Evolutionary conservation across 345 rosid genomes (phyloP).

Genomic region (Acer negundo): DNA sequence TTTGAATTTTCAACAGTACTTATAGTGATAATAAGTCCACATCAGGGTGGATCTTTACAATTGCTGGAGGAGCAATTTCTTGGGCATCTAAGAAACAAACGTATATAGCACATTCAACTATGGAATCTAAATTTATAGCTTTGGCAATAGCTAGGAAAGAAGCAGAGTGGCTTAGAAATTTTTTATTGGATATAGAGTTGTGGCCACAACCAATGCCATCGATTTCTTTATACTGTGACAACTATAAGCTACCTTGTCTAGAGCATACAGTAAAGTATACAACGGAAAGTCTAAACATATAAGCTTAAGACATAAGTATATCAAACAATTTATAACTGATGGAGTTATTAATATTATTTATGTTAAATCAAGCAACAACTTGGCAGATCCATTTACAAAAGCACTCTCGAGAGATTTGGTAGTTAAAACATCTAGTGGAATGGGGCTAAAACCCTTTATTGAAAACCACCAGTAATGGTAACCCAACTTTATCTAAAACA

Average conservation of each 20-base stretch:
- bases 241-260: background rate
- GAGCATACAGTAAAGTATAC: too few species aligned
- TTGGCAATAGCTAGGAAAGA: background rate
- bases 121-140: background rate
- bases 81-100: background rate
- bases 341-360: background rate
- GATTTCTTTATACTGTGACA: background rate
- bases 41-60: background rate
- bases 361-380: too few species aligned
- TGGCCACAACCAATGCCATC: background rate
- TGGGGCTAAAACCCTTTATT: background rate
- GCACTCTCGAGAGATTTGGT: background rate
- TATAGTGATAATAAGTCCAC: too few species aligned
- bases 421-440: background rate
- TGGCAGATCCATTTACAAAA: too few species aligned
- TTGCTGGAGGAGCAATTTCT: background rate
- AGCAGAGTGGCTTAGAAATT: background rate
- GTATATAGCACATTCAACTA: background rate
- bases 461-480: too few species aligned
- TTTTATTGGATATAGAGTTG: background rate
- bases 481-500: too few species aligned
- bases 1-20: too few species aligned
- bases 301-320: too few species aligned
- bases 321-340: too few species aligned
- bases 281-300: too few species aligned